These are phyloP conservation scores for Spirogloea muscicola DNA, from an alignment of 139 green algal species.

Conservation along the genomic window DNA sequence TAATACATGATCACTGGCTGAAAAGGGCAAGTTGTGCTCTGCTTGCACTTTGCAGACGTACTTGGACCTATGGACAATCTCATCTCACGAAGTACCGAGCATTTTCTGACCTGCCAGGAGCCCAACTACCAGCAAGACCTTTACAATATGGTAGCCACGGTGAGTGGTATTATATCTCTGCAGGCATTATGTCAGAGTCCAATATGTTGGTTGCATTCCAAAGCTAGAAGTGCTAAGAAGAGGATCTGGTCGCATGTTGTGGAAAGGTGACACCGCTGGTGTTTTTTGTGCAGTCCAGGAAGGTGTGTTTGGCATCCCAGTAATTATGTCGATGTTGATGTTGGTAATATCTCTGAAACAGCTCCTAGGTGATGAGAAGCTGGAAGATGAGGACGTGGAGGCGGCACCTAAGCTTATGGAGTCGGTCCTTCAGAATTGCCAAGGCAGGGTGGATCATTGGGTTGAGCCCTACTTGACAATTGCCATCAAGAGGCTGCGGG, in stretches of 20 bases:
- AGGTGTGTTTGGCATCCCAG: background rate
- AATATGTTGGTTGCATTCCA: no score
- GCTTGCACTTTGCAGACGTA: no score
- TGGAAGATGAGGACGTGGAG: conserved; percentile 65
- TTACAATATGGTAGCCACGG: conserved; percentile 25
- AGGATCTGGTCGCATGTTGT: no score
- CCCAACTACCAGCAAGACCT: conserved; percentile 35
- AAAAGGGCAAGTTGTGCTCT: no score
- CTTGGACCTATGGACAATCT: conserved; percentile 87
- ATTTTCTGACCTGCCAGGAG: conserved; percentile 40
- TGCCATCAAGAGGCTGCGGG: conserved; percentile 38
- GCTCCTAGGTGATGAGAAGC: conserved; percentile 40
- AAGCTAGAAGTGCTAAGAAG: no score
- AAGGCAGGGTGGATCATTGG: conserved; percentile 71
- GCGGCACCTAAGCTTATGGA: conserved; percentile 77
- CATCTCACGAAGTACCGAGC: conserved; percentile 73
- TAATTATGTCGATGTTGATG: background rate
- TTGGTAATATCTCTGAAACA: conserved; percentile 1
- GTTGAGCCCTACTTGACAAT: conserved; percentile 70
- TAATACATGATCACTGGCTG: no score
- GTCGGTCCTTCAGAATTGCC: conserved; percentile 71
- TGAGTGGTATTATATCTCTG: no score
- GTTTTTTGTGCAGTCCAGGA: no score
- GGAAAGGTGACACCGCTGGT: no score
- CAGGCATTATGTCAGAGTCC: no score